These are phyloP conservation scores for Coemansia aciculifera DNA, from an alignment of 192 early-diverging fungal genomes.

Conservation along the genomic window DNA sequence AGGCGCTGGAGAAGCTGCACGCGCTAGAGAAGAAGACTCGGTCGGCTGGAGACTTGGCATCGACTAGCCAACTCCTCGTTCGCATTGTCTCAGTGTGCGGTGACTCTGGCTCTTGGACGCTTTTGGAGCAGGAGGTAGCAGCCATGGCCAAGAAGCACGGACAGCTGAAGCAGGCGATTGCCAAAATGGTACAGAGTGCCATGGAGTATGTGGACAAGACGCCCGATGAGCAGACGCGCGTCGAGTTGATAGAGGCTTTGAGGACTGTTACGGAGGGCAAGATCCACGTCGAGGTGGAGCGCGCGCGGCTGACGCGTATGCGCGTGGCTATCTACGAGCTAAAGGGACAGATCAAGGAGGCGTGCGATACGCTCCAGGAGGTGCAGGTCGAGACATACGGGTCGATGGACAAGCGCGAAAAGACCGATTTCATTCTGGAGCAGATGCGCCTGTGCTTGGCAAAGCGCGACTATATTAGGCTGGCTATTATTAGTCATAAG, in stretches of 20 bases:
- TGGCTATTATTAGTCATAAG: slow-evolving; percentile 94
- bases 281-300: slow-evolving; percentile 99
- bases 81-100: slow-evolving; percentile 75
- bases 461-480: slow-evolving; percentile 88
- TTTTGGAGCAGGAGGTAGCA: slow-evolving; percentile 89
- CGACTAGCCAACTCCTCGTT: slow-evolving; percentile 83
- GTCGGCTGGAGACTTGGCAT: slow-evolving; percentile 83
- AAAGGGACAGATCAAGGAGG: slow-evolving; percentile 86
- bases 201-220: slow-evolving; percentile 88
- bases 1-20: slow-evolving; percentile 88
- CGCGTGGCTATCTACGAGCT: slow-evolving; percentile 87
- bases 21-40: slow-evolving; percentile 94
- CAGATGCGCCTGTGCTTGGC: slow-evolving; percentile 95
- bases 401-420: slow-evolving; percentile 98
- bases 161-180: slow-evolving; percentile 91
- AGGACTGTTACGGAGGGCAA: slow-evolving; percentile 96
- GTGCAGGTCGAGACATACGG: slow-evolving; percentile 99
- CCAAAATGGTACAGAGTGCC: slow-evolving; percentile 92
- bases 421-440: slow-evolving; percentile 98
- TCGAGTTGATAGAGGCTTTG: slow-evolving; percentile 92
- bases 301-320: slow-evolving; percentile 89
- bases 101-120: slow-evolving; percentile 77
- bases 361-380: slow-evolving; percentile 94
- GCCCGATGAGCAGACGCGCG: slow-evolving; percentile 75
- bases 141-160: slow-evolving; percentile 97